Evolutionary conservation across 2,329 filamentous ascomycete genomes (phyloP).

Genomic region (Lanzia echinophila): DNA sequence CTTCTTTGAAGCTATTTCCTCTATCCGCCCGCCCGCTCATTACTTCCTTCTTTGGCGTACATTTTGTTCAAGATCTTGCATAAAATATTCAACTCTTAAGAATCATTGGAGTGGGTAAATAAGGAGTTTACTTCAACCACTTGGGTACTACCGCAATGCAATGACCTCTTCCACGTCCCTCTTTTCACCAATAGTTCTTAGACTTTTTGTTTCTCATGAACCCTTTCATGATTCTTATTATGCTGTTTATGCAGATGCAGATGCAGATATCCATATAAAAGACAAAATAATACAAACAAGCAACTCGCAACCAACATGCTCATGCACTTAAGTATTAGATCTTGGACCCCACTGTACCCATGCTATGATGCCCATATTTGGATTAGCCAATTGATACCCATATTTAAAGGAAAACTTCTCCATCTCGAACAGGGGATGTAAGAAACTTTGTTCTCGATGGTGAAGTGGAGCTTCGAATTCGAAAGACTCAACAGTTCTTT

Average conservation of each 20-base stretch:
- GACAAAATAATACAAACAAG: background rate
- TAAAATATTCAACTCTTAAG: background rate
- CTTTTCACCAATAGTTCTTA: background rate
- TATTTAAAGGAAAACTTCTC: conserved; percentile 4
- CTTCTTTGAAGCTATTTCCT: background rate
- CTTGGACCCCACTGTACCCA: background rate
- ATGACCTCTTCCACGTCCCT: background rate
- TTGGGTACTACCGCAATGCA: background rate
- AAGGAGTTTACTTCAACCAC: background rate
- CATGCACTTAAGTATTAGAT: background rate
- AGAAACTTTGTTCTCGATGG: background rate
- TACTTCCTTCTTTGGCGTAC: background rate
- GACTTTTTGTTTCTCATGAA: background rate
- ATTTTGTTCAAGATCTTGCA: background rate
- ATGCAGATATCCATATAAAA: background rate
- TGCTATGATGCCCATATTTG: too few species aligned
- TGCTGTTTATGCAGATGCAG: too few species aligned
- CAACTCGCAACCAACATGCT: background rate
- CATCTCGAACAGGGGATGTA: conserved; percentile 2
- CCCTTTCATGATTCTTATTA: too few species aligned
- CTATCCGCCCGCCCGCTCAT: background rate
- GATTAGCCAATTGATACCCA: conserved; percentile 1
- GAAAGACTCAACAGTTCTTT: conserved; percentile 1
- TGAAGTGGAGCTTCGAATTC: conserved; percentile 1
- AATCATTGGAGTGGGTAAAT: conserved; percentile 1